phyloP scores from a whole-genome alignment of 1,284 basidiomycete species.

The Bondarzewia mesenterica region DNA sequence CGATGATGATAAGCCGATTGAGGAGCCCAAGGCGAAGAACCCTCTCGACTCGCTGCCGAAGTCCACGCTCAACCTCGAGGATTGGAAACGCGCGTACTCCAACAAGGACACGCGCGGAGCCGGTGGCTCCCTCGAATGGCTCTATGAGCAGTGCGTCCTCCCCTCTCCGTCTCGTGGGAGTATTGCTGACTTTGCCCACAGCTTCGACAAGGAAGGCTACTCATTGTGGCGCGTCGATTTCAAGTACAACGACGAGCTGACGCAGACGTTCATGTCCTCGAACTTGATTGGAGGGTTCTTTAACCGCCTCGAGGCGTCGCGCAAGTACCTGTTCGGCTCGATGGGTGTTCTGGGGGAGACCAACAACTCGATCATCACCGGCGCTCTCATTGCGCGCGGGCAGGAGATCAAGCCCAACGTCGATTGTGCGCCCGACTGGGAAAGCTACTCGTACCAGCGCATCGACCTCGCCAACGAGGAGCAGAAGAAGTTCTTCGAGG shows the following conservation, averaged over 20 bases:
- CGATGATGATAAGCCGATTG: conserved; percentile 50
- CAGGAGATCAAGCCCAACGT: conserved; percentile 63
- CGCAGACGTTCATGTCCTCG: conserved; percentile 87
- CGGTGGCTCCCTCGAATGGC: conserved; percentile 75
- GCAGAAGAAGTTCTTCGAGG: conserved; percentile 87
- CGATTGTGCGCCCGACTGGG: conserved; percentile 86
- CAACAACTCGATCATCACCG: conserved; percentile 74
- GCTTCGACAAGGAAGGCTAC: conserved; percentile 89
- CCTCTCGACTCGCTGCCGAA: conserved; percentile 90
- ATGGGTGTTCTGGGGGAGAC: conserved; percentile 81
- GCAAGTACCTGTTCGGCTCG: conserved; percentile 94
- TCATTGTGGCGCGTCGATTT: conserved; percentile 90
- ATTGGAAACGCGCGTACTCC: conserved; percentile 97
- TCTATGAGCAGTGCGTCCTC: conserved; percentile 75
- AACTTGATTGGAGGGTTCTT: conserved; percentile 93
- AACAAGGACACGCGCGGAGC: conserved; percentile 90
- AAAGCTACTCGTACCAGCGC: conserved; percentile 79
- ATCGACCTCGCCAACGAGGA: conserved; percentile 59
- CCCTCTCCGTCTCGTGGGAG: neutral
- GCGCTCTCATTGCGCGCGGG: conserved; percentile 80
- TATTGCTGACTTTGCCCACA: conserved; percentile 22
- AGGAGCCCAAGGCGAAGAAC: conserved; percentile 83
- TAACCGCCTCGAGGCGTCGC: conserved; percentile 90
- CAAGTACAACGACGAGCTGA: conserved; percentile 96
- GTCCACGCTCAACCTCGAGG: conserved; percentile 90